Evolutionary conservation across 441 rosid genomes (phyloP).

Genomic region (Pelargonium myrrhifolium): DNA sequence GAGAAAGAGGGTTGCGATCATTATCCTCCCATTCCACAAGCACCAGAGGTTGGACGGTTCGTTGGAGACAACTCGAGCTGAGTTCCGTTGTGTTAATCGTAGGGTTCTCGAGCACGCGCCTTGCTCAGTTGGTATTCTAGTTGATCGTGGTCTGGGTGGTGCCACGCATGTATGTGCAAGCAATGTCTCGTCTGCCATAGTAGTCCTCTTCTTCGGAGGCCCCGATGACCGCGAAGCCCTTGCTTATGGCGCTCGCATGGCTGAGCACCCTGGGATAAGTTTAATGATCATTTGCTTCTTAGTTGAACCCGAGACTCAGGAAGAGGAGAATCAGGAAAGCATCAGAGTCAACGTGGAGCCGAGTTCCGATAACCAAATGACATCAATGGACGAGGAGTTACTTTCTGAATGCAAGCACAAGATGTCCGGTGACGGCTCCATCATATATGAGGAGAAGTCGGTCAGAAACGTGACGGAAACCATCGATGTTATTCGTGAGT

Average conservation of each 20-base stretch:
- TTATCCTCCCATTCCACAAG: slow-evolving; percentile 72
- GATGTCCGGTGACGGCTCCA: slow-evolving; percentile 20
- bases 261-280: slow-evolving; percentile 53
- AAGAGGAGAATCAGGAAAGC: slow-evolving; percentile 13
- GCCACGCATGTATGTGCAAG: slow-evolving; percentile 39
- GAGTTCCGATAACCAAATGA: slow-evolving; percentile 13
- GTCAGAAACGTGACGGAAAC: slow-evolving; percentile 28
- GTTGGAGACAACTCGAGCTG: slow-evolving; percentile 50
- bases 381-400: slow-evolving; percentile 25
- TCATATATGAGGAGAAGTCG: slow-evolving; percentile 35
- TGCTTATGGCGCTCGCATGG: slow-evolving; percentile 47
- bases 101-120: slow-evolving; percentile 39
- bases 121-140: slow-evolving; percentile 53
- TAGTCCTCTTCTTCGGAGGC: slow-evolving; percentile 52
- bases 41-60: slow-evolving; percentile 63
- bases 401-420: slow-evolving; percentile 30
- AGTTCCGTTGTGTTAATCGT: slow-evolving; percentile 47
- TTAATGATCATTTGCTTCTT: slow-evolving; percentile 34
- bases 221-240: slow-evolving; percentile 54
- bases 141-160: slow-evolving; percentile 59
- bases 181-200: slow-evolving; percentile 35
- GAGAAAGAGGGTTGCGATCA: slow-evolving; percentile 46
- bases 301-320: slow-evolving; percentile 19
- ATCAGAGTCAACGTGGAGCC: slow-evolving; percentile 19
- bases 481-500: slow-evolving; percentile 18